Conservation (phyloP, 371 early-diverging fungal genomes). For the Enteropsectra breve region DNA sequence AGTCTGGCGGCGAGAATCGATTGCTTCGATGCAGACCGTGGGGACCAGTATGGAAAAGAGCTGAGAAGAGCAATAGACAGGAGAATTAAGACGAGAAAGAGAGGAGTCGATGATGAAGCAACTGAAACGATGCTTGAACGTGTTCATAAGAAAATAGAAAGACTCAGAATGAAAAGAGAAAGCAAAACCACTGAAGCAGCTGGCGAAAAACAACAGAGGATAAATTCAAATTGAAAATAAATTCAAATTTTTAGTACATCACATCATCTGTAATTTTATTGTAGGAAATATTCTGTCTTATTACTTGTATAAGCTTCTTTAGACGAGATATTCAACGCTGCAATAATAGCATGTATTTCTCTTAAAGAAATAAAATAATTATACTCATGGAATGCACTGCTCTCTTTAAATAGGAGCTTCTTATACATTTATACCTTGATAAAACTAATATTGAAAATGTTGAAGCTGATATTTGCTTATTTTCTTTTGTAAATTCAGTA, state of each 20-base stretch:
- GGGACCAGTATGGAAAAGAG: conserved; percentile 82
- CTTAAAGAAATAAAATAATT: too few species aligned
- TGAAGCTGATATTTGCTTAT: too few species aligned
- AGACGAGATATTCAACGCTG: not conserved
- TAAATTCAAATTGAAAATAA: not conserved
- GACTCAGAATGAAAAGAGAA: too few species aligned
- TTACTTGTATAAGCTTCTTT: not conserved
- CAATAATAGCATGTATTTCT: too few species aligned
- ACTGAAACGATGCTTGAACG: conserved; percentile 7
- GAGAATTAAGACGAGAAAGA: conserved; percentile 76
- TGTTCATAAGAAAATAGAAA: not conserved
- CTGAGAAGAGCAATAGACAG: conserved; percentile 84
- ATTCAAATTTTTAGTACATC: not conserved
- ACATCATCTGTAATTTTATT: not conserved
- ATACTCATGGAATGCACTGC: too few species aligned
- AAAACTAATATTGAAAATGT: too few species aligned
- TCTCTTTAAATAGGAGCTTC: too few species aligned
- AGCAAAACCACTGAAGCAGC: not conserved
- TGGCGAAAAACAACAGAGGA: not conserved
- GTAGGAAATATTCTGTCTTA: not conserved
- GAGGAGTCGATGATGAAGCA: not conserved
- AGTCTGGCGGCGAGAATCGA: conserved; percentile 90
- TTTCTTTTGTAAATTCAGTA: too few species aligned
- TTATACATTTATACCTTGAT: too few species aligned
- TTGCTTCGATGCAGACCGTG: conserved; percentile 77